These are phyloP conservation scores for Septoria linicola DNA, from an alignment of 2,329 filamentous ascomycete genomes.

Conservation along the genomic window DNA sequence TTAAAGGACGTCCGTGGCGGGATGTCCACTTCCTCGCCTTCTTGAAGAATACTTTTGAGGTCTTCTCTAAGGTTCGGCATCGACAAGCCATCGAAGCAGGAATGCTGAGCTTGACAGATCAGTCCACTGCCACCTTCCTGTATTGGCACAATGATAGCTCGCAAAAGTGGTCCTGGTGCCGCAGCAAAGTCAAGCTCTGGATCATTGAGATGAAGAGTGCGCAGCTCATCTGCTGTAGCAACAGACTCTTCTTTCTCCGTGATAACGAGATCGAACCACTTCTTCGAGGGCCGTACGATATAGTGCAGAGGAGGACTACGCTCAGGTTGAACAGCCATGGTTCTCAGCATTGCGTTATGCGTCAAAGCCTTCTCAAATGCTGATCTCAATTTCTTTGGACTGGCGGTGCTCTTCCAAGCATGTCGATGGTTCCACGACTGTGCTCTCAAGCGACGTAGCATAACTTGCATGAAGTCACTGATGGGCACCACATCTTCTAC, in stretches of 20 bases:
- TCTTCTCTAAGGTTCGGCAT: conserved; percentile 9
- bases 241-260: not conserved
- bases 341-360: conserved; percentile 12
- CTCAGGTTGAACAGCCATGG: not conserved
- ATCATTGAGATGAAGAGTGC: conserved; percentile 5
- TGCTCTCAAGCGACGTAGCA: conserved; percentile 7
- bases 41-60: not conserved
- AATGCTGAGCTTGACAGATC: conserved; percentile 18
- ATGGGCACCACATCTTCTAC: not conserved
- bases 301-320: conserved; percentile 2
- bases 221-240: conserved; percentile 11
- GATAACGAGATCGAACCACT: conserved; percentile 9
- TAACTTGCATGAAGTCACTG: not conserved
- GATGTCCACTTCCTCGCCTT: not conserved
- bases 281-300: conserved; percentile 6
- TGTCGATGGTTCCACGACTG: conserved; percentile 20
- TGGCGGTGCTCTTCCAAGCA: not conserved
- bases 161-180: conserved; percentile 14
- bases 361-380: conserved; percentile 13
- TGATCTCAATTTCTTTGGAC: not conserved
- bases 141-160: conserved; percentile 8
- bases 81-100: conserved; percentile 15
- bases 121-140: conserved; percentile 11
- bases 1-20: conserved; percentile 11
- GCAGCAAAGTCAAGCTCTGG: conserved; percentile 15